phyloP scores from a whole-genome alignment of 169 alveolate genomes.

The Eimeria zaria region DNA sequence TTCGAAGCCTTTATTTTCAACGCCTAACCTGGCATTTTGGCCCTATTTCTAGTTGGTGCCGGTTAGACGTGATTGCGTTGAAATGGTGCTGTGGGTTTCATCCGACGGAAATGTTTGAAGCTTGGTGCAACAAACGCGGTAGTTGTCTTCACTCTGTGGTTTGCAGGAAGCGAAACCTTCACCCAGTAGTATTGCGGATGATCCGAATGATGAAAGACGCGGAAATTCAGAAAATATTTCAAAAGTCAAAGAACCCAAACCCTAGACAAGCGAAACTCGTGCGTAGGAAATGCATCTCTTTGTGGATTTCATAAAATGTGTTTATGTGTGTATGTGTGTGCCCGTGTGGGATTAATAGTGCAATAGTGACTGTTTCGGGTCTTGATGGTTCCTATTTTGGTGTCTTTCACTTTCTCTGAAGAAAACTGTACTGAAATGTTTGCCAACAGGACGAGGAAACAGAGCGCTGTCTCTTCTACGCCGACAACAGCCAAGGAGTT shows the following conservation, averaged over 20 bases:
- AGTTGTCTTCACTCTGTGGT: neutral
- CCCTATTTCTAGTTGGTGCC: neutral
- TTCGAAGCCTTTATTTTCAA: too few relatives aligned
- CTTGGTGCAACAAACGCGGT: neutral
- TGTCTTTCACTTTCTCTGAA: neutral
- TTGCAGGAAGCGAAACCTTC: conserved; percentile 56
- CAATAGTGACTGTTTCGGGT: neutral
- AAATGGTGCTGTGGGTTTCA: neutral
- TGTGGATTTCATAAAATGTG: neutral
- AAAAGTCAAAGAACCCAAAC: conserved; percentile 51
- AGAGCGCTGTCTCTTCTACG: conserved; percentile 72
- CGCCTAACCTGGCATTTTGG: neutral
- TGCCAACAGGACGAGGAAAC: conserved; percentile 52
- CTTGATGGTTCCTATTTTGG: neutral
- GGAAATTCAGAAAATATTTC: conserved; percentile 43
- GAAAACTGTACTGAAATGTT: neutral
- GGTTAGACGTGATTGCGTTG: neutral
- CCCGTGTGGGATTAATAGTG: neutral
- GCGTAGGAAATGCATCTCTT: neutral
- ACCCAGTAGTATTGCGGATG: conserved; percentile 80
- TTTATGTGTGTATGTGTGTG: too few relatives aligned
- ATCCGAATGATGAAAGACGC: conserved; percentile 72
- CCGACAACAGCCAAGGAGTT: conserved; percentile 70
- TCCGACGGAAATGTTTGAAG: neutral
- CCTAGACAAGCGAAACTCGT: conserved; percentile 54